Evolutionary conservation across 768 basidiomycete genomes (phyloP).

Genomic region (Psilocybe sp.): DNA sequence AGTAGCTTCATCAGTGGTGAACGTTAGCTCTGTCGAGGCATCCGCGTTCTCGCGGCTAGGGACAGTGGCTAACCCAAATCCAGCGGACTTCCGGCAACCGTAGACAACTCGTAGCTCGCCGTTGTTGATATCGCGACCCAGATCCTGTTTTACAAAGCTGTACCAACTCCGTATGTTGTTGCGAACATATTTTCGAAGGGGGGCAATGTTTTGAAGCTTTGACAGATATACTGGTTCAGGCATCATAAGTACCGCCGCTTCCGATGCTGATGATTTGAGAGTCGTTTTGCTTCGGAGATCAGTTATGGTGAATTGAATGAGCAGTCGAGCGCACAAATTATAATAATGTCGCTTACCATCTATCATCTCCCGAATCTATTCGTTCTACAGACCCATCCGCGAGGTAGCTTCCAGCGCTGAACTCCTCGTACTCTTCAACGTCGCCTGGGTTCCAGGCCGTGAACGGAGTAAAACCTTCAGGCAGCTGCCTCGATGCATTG

Average conservation of each 20-base stretch:
- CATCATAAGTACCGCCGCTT: too few relatives aligned
- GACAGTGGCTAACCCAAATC: conserved; percentile 14
- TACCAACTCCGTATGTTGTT: conserved; percentile 10
- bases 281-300: background rate
- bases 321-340: background rate
- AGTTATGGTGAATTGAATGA: background rate
- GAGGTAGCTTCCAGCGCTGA: conserved; percentile 5
- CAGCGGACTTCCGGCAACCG: too few relatives aligned
- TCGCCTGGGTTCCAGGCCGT: background rate
- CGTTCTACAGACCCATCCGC: conserved; percentile 1
- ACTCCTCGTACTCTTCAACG: background rate
- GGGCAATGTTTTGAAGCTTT: too few relatives aligned
- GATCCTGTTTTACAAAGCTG: conserved; percentile 4
- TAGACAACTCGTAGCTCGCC: conserved; percentile 11
- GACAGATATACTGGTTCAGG: too few relatives aligned
- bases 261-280: too few relatives aligned
- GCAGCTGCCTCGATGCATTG: conserved; percentile 5
- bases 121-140: conserved; percentile 5
- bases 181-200: too few relatives aligned
- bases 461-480: conserved; percentile 4
- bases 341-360: background rate
- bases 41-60: background rate
- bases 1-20: background rate
- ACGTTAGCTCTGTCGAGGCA: background rate
- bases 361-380: background rate